Base-by-base conservation (phyloP, 2,329 filamentous ascomycete species). In the Calonectria crousiana region DNA sequence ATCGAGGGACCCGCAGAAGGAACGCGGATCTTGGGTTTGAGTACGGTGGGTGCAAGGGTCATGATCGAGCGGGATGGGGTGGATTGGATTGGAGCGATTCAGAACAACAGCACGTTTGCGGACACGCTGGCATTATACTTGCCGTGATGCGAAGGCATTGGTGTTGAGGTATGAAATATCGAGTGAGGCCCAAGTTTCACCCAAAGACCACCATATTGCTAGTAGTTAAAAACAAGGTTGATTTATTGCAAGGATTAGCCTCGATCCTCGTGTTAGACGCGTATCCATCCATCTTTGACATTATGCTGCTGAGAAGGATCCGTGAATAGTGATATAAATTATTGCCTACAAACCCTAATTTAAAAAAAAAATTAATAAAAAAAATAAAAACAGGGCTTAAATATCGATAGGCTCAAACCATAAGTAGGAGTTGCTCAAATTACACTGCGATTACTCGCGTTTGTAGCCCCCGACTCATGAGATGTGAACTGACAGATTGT, bases 21-120 rank as follows among this genome's bases (percentile, higher is more conserved):
- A 18, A 67, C 78, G n/a, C 79, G 73, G 71, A 71, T 82, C 62
- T 47, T 82, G 44, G 81, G 80, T 23, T 69, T 82, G 67, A 82
- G 78, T 52, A 82, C 81, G 23, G 81, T 83, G 23, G 81, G 79
- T 9, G 78, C 81, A 4, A 79, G 68, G 36, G 70, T 78, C 28
- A 83, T 82, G 81, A 72, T 81, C 60, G 71, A 77, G 36, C 77
- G 78, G 28, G 72, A 80, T 34, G 79, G 78, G 2, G 62, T 74
- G 36, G 79, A 79, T 23, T 75, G 74, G 74, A 74, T 73, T 62
- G 77, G 72, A 56, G 77, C 80, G 32, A 62, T 66, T 58, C 58
- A 71, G 20, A 82, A 80, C 75, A 82, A 82, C 65, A 81, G 79
- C 51, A 82, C 81, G n/a, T 82, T 82, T 74, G 81, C 81, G 10